These are phyloP conservation scores for Umbelopsis sp. DNA, from an alignment of 192 early-diverging fungal genomes.

Conservation along the genomic window DNA sequence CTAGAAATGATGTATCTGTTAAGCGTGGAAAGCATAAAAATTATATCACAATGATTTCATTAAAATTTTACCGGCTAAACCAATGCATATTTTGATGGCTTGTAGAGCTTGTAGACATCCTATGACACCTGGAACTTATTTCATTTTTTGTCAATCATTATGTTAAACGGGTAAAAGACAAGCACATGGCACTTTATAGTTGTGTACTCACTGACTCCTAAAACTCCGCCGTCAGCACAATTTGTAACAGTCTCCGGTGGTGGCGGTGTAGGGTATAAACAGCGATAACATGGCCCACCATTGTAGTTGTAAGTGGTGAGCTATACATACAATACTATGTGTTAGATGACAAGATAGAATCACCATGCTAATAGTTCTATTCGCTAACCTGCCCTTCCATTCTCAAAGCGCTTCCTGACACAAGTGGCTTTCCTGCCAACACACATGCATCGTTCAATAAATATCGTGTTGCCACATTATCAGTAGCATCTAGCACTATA, in stretches of 20 bases:
- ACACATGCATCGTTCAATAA: slow-evolving; percentile 95
- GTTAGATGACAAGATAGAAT: neutral
- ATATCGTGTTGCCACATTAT: slow-evolving; percentile 96
- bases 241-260: slow-evolving; percentile 86
- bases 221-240: slow-evolving; percentile 91
- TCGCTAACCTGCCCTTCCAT: slow-evolving; percentile 80
- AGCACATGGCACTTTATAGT: neutral
- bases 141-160: neutral
- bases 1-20: slow-evolving; percentile 23
- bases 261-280: slow-evolving; percentile 92
- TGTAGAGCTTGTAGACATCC: slow-evolving; percentile 93
- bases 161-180: neutral
- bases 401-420: slow-evolving; percentile 88
- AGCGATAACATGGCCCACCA: slow-evolving; percentile 94
- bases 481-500: slow-evolving; percentile 88
- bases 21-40: neutral
- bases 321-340: slow-evolving; percentile 14
- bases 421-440: slow-evolving; percentile 75
- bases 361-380: slow-evolving; percentile 19
- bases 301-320: slow-evolving; percentile 93
- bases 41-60: neutral
- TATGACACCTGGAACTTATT: slow-evolving; percentile 86
- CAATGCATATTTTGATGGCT: slow-evolving; percentile 82
- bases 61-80: slow-evolving; percentile 28
- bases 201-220: slow-evolving; percentile 73